Evolutionary conservation across 345 rosid genomes (phyloP), one percentile per base, ranked within the genome.

Genomic region (Stellera chamaejasme): DNA sequence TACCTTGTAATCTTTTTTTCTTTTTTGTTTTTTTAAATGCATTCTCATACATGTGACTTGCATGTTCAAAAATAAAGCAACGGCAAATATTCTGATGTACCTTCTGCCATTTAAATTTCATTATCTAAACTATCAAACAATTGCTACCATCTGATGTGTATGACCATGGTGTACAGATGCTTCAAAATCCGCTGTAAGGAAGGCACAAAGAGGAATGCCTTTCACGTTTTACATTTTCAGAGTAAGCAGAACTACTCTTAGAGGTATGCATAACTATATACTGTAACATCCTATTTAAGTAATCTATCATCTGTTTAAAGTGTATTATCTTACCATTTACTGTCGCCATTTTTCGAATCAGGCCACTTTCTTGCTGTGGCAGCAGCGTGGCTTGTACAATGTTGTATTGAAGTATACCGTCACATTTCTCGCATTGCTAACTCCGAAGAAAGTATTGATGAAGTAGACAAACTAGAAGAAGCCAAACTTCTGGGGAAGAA

Each of bases 361-460:
- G 99, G 96, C 43, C 90, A 89, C 60, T 60, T 78, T 56, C 82
- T 93, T 10, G 99, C 88, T 56, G 70, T 78, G 58, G 81, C 83
- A 10, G 97, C 99, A 46, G 78, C 97, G 36, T 93, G 96, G 99
- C 27, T 78, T 58, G 90, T 89, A 59, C 99, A 93, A 80, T 81
- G 82, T 48, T 94, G 95, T 53, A 81, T 93, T 45, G 96, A 89
- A 72, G 66, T 77, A 25, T 84, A 84, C 69, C 76, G 88, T 57
- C 77, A 67, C 74, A 61, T 77, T 60, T 64, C 66, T 61, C 66
- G 65, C 19, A 26, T 71, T 50, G 52, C 61, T 10, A 70, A 72
- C 15, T 51, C 82, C 11, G 64, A 64, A 28, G 75, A 82, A 65
- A 94, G 81, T 48, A 65, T 50, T 26, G 65, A 58, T 25, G 50